Evolutionary conservation across 129 eudicot species (phyloP).

Genomic region (Erigeron canadensis): DNA sequence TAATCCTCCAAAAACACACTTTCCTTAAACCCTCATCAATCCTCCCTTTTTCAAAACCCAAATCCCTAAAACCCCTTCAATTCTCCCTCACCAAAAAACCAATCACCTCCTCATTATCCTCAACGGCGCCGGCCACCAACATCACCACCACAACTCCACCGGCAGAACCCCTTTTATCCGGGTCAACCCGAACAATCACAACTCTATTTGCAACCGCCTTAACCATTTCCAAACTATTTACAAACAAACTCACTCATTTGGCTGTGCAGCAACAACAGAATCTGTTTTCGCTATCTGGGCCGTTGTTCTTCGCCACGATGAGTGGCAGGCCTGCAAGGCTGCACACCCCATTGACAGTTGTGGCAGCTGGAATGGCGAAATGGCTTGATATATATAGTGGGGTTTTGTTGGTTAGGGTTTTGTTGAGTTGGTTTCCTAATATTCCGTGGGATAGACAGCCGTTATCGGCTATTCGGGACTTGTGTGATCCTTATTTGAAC

Average conservation of each 20-base stretch:
- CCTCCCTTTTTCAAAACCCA: slow-evolving; percentile 21
- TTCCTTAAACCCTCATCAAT: slow-evolving; percentile 25
- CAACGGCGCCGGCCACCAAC: not conserved
- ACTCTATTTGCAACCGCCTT: slow-evolving; percentile 49
- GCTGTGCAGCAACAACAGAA: slow-evolving; percentile 32
- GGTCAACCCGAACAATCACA: slow-evolving; percentile 66
- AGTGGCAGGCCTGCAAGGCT: slow-evolving; percentile 33
- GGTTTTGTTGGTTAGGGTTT: slow-evolving; percentile 88
- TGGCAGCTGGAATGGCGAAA: slow-evolving; percentile 77
- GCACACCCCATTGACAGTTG: slow-evolving; percentile 81
- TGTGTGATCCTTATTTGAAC: slow-evolving; percentile 91
- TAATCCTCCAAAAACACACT: slow-evolving; percentile 36
- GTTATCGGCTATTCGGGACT: slow-evolving; percentile 65
- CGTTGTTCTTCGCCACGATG: slow-evolving; percentile 66
- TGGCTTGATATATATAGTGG: slow-evolving; percentile 85
- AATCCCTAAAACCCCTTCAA: slow-evolving; percentile 26
- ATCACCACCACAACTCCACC: slow-evolving; percentile 24
- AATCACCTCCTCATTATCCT: slow-evolving; percentile 34
- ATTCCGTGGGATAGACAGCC: slow-evolving; percentile 98
- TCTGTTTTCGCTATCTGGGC: slow-evolving; percentile 40
- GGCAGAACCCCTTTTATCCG: slow-evolving; percentile 36
- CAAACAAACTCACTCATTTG: slow-evolving; percentile 31
- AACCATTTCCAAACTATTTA: slow-evolving; percentile 42
- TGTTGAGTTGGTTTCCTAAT: slow-evolving; percentile 95
- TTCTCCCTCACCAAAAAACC: slow-evolving; percentile 31